Evolutionary conservation across 1,284 basidiomycete genomes (phyloP).

Genomic region (Vanrija pseudolonga): DNA sequence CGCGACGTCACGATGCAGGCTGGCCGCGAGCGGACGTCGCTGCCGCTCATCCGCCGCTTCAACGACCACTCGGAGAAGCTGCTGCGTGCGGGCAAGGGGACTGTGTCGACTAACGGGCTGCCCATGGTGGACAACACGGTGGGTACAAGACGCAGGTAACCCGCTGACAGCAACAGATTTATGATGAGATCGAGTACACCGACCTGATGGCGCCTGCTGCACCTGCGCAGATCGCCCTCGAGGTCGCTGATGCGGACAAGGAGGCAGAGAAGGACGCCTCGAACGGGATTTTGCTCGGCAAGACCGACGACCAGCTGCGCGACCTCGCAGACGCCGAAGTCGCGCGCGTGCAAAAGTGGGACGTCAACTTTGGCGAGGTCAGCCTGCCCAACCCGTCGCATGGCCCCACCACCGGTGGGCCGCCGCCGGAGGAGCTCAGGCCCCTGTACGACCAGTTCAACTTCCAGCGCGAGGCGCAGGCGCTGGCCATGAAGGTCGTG

Average conservation of each 20-base stretch:
- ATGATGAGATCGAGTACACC: slow-evolving; percentile 75
- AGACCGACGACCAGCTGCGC: slow-evolving; percentile 60
- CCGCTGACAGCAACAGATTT: slow-evolving; percentile 39
- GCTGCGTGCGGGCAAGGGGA: slow-evolving; percentile 45
- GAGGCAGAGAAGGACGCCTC: slow-evolving; percentile 15
- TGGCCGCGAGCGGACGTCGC: slow-evolving; percentile 75
- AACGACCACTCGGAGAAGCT: slow-evolving; percentile 94
- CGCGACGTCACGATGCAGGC: slow-evolving; percentile 94
- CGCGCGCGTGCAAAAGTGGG: slow-evolving; percentile 12
- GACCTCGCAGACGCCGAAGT: slow-evolving; percentile 16
- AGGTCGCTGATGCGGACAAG: slow-evolving; percentile 56
- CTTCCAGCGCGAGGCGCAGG: slow-evolving; percentile 32
- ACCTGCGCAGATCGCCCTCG: slow-evolving; percentile 67
- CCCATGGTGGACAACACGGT: neutral
- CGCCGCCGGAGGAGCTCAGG: neutral
- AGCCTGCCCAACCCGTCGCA: slow-evolving; percentile 30
- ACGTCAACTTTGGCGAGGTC: slow-evolving; percentile 25
- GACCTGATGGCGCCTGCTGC: slow-evolving; percentile 71
- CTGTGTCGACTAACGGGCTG: neutral
- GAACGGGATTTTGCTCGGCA: slow-evolving; percentile 32
- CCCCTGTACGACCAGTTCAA: slow-evolving; percentile 22
- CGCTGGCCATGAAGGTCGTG: slow-evolving; percentile 29
- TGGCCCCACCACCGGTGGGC: slow-evolving; percentile 10
- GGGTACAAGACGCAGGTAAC: too few species aligned
- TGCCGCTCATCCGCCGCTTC: slow-evolving; percentile 93